Conservation (phyloP, 139 green algal genomes). For the Dunaliella primolecta region DNA sequence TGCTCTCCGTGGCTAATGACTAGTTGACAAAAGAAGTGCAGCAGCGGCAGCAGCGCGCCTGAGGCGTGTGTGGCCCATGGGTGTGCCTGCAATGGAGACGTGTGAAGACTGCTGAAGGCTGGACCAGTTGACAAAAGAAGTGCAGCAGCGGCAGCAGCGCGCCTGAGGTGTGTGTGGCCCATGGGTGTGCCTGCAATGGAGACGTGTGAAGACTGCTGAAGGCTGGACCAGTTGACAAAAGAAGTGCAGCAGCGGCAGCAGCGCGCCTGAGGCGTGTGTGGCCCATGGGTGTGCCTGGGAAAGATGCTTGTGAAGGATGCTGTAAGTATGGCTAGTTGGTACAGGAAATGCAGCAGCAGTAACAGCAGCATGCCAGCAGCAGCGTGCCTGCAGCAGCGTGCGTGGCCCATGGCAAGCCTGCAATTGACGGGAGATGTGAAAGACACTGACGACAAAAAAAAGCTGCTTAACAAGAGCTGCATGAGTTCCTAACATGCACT, state of each 20-base stretch:
- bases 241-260: constrained; percentile 64
- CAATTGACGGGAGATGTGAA: too few species aligned
- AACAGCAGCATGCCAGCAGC: too few species aligned
- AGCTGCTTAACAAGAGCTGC: too few species aligned
- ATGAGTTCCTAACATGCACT: too few species aligned
- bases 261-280: constrained; percentile 6
- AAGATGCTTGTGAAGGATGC: too few species aligned
- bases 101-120: too few species aligned
- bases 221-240: constrained; percentile 56
- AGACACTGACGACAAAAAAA: too few species aligned
- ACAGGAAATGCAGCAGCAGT: constrained; percentile 63
- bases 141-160: constrained; percentile 62
- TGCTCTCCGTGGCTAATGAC: not conserved
- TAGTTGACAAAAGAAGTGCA: constrained; percentile 62
- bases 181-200: constrained; percentile 62
- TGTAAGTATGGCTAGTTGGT: constrained; percentile 52
- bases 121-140: constrained; percentile 56
- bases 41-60: constrained; percentile 45
- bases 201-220: too few species aligned
- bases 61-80: constrained; percentile 59
- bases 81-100: constrained; percentile 44
- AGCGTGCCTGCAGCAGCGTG: constrained; percentile 36
- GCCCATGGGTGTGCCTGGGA: constrained; percentile 71
- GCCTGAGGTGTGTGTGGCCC: constrained; percentile 34
- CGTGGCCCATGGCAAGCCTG: constrained; percentile 72